Percentiles rank a stretch among this genome's conserved stretches.
Conservation (phyloP, 2,329 filamentous ascomycete genomes). For the Sporothrix sp. region DNA sequence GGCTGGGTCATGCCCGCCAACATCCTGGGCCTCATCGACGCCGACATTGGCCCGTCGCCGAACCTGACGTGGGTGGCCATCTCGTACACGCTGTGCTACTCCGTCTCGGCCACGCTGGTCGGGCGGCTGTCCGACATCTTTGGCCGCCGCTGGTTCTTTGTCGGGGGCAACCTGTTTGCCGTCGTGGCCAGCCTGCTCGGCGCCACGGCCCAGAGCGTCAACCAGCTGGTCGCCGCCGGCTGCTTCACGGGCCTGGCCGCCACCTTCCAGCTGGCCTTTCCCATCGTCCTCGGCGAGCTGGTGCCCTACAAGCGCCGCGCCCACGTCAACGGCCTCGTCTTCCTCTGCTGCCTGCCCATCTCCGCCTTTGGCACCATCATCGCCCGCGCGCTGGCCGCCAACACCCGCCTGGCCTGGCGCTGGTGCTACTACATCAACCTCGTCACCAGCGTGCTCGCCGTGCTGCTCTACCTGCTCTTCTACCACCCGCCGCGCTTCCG, state of each 20-base stretch:
- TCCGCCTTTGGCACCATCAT: conserved; percentile 25
- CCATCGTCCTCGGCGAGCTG: conserved; percentile 30
- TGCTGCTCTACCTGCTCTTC: conserved; percentile 29
- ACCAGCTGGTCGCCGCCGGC: conserved; percentile 27
- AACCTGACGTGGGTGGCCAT: conserved; percentile 29
- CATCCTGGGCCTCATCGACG: conserved; percentile 22
- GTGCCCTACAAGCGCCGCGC: conserved; percentile 34
- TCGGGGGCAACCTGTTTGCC: conserved; percentile 28
- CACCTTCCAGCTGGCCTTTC: conserved; percentile 29
- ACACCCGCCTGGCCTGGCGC: conserved; percentile 28
- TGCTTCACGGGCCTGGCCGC: conserved; percentile 28
- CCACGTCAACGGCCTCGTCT: conserved; percentile 22
- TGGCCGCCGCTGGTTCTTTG: conserved; percentile 32
- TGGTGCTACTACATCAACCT: conserved; percentile 35
- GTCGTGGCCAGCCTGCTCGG: conserved; percentile 29
- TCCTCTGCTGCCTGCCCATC: conserved; percentile 26
- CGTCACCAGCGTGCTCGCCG: conserved; percentile 26
- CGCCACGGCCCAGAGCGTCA: conserved; percentile 26
- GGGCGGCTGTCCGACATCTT: conserved; percentile 32
- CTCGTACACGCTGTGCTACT: conserved; percentile 26
- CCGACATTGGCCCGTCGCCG: conserved; percentile 23
- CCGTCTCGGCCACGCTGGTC: conserved; percentile 27
- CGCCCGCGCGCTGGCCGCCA: conserved; percentile 23
- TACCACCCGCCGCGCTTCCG: conserved; percentile 33
- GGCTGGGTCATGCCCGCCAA: conserved; percentile 30